Conservation (phyloP, 805 yeast species). For the Yamadazyma kitorensis region DNA sequence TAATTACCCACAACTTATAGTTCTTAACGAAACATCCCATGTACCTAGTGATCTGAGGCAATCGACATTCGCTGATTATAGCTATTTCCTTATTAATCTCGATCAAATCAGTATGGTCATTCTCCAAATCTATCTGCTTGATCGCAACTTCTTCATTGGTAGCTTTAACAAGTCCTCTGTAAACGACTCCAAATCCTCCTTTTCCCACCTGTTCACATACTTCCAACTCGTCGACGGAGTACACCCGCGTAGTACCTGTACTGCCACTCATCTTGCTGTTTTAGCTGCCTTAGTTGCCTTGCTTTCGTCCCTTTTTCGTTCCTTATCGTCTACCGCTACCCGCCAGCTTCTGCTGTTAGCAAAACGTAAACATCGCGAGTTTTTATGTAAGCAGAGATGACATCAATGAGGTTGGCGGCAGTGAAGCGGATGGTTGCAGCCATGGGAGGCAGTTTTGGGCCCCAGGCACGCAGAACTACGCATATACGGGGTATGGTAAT, state of each 20-base stretch:
- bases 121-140: conserved; percentile 70
- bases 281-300: too few relatives aligned
- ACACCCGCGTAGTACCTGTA: conserved; percentile 15
- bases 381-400: background rate
- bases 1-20: conserved; percentile 71
- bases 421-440: background rate
- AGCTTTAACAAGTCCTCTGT: conserved; percentile 52
- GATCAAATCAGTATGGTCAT: conserved; percentile 57
- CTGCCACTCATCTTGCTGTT: too few relatives aligned
- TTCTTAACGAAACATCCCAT: conserved; percentile 71
- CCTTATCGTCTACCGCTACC: background rate
- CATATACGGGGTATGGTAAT: background rate
- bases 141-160: conserved; percentile 49
- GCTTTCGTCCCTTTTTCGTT: background rate
- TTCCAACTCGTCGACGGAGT: conserved; percentile 38
- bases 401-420: background rate
- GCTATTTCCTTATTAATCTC: conserved; percentile 74
- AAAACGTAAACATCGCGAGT: conserved; percentile 3
- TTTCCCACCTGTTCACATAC: conserved; percentile 60
- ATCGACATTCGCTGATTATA: conserved; percentile 64
- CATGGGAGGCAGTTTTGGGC: background rate
- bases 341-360: too few relatives aligned
- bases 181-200: conserved; percentile 80
- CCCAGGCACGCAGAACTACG: background rate
- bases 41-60: conserved; percentile 61